phyloP scores from a whole-genome alignment of 345 rosid genomes.

The Euphorbia pulcherrima region DNA sequence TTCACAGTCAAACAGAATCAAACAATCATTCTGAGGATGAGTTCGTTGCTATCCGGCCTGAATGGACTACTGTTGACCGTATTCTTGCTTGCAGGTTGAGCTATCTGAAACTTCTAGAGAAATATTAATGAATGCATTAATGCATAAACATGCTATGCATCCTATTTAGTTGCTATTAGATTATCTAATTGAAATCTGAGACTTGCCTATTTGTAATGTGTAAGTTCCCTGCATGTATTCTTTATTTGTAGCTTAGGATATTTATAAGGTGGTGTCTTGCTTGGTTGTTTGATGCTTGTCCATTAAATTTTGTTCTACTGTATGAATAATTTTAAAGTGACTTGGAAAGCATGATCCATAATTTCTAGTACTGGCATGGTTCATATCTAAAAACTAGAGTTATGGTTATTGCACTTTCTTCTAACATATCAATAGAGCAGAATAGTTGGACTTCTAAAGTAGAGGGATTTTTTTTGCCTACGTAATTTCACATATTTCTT shows the following conservation, averaged over 20 bases:
- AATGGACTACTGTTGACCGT: slow-evolving; percentile 99
- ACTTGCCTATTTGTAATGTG: not conserved
- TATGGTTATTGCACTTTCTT: not conserved
- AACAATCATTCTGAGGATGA: slow-evolving; percentile 75
- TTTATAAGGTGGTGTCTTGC: not conserved
- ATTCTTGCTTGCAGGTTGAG: slow-evolving; percentile 83
- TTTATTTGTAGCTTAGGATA: not conserved
- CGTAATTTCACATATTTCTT: not conserved
- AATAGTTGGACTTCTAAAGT: not conserved
- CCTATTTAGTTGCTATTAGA: not conserved
- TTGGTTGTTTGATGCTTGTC: not conserved
- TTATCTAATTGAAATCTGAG: not conserved
- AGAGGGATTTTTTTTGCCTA: not conserved
- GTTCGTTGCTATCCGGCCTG: slow-evolving; percentile 82
- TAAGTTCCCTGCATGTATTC: not conserved
- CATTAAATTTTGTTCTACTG: not conserved
- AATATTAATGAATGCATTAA: not conserved
- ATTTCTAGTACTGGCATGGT: not conserved
- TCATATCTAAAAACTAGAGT: not conserved
- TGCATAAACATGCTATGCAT: not conserved
- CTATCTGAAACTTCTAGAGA: slow-evolving; percentile 5
- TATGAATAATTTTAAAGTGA: not conserved
- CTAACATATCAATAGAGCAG: not conserved
- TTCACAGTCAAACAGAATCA: slow-evolving; percentile 68
- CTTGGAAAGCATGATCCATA: not conserved